Conservation (phyloP, 2,329 filamentous ascomycete genomes). For the Colletotrichum incanum region DNA sequence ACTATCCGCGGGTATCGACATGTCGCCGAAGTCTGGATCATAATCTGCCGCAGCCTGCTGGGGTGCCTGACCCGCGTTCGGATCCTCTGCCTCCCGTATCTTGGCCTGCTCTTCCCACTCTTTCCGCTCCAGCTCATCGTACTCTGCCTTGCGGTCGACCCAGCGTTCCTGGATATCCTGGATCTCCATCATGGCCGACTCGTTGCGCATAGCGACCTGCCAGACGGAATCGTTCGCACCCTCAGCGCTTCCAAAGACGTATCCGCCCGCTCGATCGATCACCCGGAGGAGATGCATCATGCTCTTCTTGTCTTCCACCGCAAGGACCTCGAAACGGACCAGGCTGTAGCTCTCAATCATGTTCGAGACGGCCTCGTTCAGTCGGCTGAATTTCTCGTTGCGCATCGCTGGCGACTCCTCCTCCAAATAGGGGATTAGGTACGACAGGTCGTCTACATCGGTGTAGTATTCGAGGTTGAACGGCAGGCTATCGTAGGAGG, state of each 20-base stretch:
- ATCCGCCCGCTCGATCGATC: constrained; percentile 93
- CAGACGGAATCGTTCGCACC: constrained; percentile 97
- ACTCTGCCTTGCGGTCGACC: constrained; percentile 91
- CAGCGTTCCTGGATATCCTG: constrained; percentile 95
- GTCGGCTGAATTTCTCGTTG: constrained; percentile 82
- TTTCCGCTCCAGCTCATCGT: constrained; percentile 84
- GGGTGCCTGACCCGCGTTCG: constrained; percentile 13
- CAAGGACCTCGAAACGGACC: constrained; percentile 92
- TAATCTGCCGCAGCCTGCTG: constrained; percentile 54
- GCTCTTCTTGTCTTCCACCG: constrained; percentile 96
- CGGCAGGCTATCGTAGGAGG: constrained; percentile 86
- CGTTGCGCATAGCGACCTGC: constrained; percentile 92
- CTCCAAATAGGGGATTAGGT: constrained; percentile 86
- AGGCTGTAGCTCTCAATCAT: constrained; percentile 92
- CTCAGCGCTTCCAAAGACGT: constrained; percentile 91
- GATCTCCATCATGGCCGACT: constrained; percentile 82
- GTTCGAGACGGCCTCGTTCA: constrained; percentile 90
- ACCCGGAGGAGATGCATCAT: constrained; percentile 94
- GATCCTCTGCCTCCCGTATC: constrained; percentile 52
- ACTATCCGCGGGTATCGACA: constrained; percentile 69
- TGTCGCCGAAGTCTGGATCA: constrained; percentile 67
- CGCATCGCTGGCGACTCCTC: constrained; percentile 80
- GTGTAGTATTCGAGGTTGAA: constrained; percentile 99
- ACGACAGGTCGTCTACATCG: constrained; percentile 92
- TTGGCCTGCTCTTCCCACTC: constrained; percentile 83